phyloP scores from a whole-genome alignment of 2,329 filamentous ascomycete genomes.

The Xylariales sp. region DNA sequence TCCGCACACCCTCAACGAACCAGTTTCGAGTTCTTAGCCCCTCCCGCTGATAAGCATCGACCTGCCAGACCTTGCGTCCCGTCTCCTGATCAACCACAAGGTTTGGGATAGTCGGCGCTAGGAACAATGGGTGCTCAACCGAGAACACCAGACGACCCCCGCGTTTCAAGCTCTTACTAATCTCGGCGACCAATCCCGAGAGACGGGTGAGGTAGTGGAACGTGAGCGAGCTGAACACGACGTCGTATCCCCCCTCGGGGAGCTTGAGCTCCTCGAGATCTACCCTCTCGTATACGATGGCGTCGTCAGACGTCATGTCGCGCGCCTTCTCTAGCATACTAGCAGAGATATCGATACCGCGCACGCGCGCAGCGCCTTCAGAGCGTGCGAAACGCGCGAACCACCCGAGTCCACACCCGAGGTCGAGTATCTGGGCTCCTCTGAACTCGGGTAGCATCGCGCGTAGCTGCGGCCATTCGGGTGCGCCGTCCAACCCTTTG shows the following conservation, averaged over 20 bases:
- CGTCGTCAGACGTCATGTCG: conserved; percentile 44
- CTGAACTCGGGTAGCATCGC: conserved; percentile 53
- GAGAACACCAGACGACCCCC: conserved; percentile 57
- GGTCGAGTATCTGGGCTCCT: conserved; percentile 54
- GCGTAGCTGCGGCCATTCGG: conserved; percentile 58
- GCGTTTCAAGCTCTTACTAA: conserved; percentile 38
- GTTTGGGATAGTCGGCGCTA: conserved; percentile 53
- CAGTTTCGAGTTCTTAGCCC: conserved; percentile 56
- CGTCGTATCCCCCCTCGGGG: conserved; percentile 47
- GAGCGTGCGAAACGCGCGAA: conserved; percentile 57
- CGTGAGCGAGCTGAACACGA: conserved; percentile 56
- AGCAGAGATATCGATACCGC: conserved; percentile 56
- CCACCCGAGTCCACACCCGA: conserved; percentile 62
- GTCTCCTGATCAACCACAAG: conserved; percentile 48
- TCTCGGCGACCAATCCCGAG: conserved; percentile 47
- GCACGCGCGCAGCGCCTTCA: conserved; percentile 52
- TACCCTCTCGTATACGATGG: conserved; percentile 50
- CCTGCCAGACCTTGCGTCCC: conserved; percentile 54
- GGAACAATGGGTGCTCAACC: conserved; percentile 60
- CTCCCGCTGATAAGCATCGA: conserved; percentile 57
- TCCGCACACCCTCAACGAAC: conserved; percentile 54
- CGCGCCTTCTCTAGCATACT: conserved; percentile 57
- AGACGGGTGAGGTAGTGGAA: conserved; percentile 56
- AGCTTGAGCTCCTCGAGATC: conserved; percentile 52
- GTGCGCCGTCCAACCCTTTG: conserved; percentile 54